Conservation (phyloP, 2,329 filamentous ascomycete genomes). For the Trichoderma sp. region DNA sequence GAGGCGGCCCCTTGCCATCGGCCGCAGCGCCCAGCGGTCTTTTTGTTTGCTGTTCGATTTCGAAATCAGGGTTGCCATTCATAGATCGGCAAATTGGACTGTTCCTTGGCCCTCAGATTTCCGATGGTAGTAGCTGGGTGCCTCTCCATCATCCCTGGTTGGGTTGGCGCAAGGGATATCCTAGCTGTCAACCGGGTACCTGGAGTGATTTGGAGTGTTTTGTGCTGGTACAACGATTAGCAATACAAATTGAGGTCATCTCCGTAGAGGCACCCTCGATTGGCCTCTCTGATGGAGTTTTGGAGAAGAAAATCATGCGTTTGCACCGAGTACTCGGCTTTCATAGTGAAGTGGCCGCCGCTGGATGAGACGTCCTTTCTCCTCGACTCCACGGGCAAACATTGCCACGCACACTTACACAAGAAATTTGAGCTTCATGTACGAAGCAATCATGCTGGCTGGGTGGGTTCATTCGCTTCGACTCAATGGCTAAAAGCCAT, state of each 20-base stretch:
- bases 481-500: background rate
- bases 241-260: background rate
- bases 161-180: background rate
- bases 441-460: background rate
- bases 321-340: slow-evolving; percentile 43
- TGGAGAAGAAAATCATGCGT: slow-evolving; percentile 43
- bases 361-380: too few relatives aligned
- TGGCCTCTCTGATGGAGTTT: slow-evolving; percentile 57
- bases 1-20: background rate
- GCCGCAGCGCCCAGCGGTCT: too few relatives aligned
- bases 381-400: too few relatives aligned
- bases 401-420: background rate
- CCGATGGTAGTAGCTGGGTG: background rate
- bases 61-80: background rate
- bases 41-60: background rate
- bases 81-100: background rate
- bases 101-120: background rate
- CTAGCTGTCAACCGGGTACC: background rate
- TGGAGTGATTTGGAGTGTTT: background rate
- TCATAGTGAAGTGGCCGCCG: too few relatives aligned
- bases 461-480: background rate
- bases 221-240: background rate
- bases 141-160: background rate
- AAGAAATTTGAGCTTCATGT: background rate
- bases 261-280: slow-evolving; percentile 55